Conservation (phyloP, 148 eudicot species). For the Agrostemma githago region DNA sequence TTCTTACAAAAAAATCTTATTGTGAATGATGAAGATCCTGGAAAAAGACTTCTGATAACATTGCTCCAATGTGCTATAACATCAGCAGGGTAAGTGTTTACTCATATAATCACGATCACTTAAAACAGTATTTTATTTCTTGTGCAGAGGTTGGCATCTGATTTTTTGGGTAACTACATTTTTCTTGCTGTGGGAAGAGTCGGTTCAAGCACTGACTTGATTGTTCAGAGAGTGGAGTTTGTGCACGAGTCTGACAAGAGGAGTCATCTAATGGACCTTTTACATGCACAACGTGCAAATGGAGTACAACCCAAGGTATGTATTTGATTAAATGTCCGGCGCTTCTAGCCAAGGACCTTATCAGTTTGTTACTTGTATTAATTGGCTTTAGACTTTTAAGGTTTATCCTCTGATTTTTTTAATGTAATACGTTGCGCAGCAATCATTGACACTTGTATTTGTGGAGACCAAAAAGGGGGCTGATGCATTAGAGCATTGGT, state of each 20-base stretch:
- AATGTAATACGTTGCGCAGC: constrained; percentile 36
- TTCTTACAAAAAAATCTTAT: background rate
- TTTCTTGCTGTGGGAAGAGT: constrained; percentile 81
- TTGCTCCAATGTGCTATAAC: background rate
- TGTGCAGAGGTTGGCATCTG: constrained; percentile 80
- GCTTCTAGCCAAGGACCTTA: background rate
- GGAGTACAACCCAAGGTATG: constrained; percentile 59
- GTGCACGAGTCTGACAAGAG: constrained; percentile 70
- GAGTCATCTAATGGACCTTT: constrained; percentile 81
- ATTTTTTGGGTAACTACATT: constrained; percentile 65
- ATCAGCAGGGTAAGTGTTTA: background rate
- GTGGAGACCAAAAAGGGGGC: constrained; percentile 89
- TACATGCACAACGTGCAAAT: constrained; percentile 69
- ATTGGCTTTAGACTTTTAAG: background rate
- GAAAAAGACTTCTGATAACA: background rate
- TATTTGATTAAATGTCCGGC: background rate
- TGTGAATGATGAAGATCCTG: background rate
- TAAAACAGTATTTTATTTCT: constrained; percentile 10
- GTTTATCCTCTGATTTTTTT: background rate
- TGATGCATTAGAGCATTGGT: constrained; percentile 68
- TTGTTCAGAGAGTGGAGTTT: constrained; percentile 69
- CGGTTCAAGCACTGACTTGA: constrained; percentile 79
- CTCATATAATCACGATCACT: background rate
- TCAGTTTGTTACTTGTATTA: background rate
- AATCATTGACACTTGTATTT: constrained; percentile 69